These are phyloP conservation scores for Citrus glauca DNA, from an alignment of 345 rosid genomes.

Conservation along the genomic window DNA sequence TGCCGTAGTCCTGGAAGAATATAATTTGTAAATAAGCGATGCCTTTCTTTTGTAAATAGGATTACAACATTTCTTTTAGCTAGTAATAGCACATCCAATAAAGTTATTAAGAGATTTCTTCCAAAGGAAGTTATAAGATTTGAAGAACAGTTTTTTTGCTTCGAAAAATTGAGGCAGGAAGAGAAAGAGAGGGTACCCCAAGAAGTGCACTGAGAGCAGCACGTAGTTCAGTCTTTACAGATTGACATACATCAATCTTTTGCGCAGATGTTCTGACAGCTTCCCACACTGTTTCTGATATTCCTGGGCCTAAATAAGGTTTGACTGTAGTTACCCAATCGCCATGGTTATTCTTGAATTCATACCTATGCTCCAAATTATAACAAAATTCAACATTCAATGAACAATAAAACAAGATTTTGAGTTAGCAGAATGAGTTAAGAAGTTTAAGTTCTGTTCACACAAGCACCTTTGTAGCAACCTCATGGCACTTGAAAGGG, in stretches of 20 bases:
- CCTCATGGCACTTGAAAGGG: conserved; percentile 74
- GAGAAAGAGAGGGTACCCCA: conserved; percentile 46
- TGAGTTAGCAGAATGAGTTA: background rate
- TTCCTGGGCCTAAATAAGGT: conserved; percentile 71
- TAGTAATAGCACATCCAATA: background rate
- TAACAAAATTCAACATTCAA: background rate
- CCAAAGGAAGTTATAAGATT: background rate
- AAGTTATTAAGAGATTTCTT: background rate
- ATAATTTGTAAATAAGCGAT: background rate
- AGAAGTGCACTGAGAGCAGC: conserved; percentile 62
- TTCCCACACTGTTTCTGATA: conserved; percentile 59
- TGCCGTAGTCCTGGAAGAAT: conserved; percentile 45
- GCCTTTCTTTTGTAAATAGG: background rate
- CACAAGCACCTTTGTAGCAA: conserved; percentile 54
- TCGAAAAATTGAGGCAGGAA: background rate
- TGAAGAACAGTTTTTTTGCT: background rate
- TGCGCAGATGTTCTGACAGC: conserved; percentile 52
- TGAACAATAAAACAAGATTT: background rate
- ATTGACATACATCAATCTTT: conserved; percentile 37
- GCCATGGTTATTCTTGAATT: conserved; percentile 78
- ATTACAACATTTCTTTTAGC: background rate
- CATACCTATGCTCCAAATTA: conserved; percentile 43
- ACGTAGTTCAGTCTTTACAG: conserved; percentile 46
- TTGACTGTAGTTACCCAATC: conserved; percentile 66
- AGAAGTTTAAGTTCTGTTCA: background rate